Percentiles rank a stretch among this genome's conserved stretches.
These are phyloP conservation scores for Solanum stenotomum DNA, from an alignment of 257 asterid species.

Conservation along the genomic window DNA sequence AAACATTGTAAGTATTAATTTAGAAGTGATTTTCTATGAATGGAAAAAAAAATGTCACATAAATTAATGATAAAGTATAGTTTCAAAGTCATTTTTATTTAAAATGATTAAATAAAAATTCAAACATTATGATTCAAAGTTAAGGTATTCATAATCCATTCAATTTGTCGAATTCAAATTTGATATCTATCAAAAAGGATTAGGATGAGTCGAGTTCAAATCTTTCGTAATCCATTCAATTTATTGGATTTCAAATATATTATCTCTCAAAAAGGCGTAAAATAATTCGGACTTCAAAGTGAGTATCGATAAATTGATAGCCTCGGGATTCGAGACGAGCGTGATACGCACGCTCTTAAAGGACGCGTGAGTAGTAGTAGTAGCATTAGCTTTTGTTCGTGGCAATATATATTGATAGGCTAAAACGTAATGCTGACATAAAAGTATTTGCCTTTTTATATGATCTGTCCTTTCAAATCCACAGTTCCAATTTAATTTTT, in stretches of 20 bases:
- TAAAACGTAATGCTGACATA: neutral
- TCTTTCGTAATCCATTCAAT: neutral
- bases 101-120: too few relatives aligned
- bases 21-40: too few relatives aligned
- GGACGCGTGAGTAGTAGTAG: neutral
- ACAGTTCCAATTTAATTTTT: neutral
- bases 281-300: neutral
- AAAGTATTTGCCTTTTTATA: neutral
- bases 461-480: neutral
- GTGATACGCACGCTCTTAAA: neutral
- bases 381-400: too few relatives aligned
- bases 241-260: neutral
- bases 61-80: too few relatives aligned
- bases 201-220: neutral
- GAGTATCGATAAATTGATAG: neutral
- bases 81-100: too few relatives aligned
- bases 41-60: too few relatives aligned
- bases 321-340: neutral
- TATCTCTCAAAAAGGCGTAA: neutral
- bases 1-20: too few relatives aligned
- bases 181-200: too few relatives aligned
- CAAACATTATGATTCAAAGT: neutral
- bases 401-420: neutral
- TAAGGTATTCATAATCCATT: too few relatives aligned
- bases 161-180: neutral